Percentiles rank a stretch among this genome's conserved stretches.
These are phyloP conservation scores for Sclerotiophoma versabilis DNA, from an alignment of 2,329 filamentous ascomycete species.

Conservation along the genomic window DNA sequence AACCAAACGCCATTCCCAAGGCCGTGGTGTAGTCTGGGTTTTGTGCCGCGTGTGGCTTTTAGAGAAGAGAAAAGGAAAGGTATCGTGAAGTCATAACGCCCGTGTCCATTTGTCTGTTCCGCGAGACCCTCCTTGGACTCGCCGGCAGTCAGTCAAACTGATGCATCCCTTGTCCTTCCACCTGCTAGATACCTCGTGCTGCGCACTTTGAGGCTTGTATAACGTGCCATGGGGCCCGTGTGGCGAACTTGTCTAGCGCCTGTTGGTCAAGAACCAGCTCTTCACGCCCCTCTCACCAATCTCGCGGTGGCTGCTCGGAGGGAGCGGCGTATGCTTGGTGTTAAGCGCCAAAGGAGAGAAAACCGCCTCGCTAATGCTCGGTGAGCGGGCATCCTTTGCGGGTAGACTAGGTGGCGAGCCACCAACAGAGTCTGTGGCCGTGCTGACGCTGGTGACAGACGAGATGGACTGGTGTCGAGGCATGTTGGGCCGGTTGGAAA, in stretches of 20 bases:
- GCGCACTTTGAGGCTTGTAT: conserved; percentile 5
- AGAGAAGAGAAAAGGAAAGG: conserved; percentile 26
- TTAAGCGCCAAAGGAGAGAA: conserved; percentile 47
- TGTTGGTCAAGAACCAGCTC: conserved; percentile 43
- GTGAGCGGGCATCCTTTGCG: conserved; percentile 33
- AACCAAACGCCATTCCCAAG: conserved; percentile 12
- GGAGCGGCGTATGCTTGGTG: conserved; percentile 37
- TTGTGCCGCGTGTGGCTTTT: conserved; percentile 20
- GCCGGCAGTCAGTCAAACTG: conserved; percentile 12
- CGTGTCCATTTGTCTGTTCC: conserved; percentile 16
- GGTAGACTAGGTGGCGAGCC: conserved; percentile 40
- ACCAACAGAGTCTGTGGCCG: conserved; percentile 25
- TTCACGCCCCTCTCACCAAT: conserved; percentile 31
- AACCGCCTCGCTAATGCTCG: conserved; percentile 35
- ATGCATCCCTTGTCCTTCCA: neutral
- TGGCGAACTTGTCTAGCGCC: conserved; percentile 23
- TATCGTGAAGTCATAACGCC: conserved; percentile 30
- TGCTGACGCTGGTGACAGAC: conserved; percentile 29
- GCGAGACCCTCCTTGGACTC: neutral
- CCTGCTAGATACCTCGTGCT: neutral
- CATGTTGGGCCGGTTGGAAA: conserved; percentile 43
- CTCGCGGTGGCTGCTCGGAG: conserved; percentile 30
- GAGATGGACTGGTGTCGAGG: conserved; percentile 39
- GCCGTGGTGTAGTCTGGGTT: conserved; percentile 13
- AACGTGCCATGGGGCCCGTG: neutral